phyloP scores from a whole-genome alignment of 805 yeast genomes.

The Wickerhamomyces bovis region DNA sequence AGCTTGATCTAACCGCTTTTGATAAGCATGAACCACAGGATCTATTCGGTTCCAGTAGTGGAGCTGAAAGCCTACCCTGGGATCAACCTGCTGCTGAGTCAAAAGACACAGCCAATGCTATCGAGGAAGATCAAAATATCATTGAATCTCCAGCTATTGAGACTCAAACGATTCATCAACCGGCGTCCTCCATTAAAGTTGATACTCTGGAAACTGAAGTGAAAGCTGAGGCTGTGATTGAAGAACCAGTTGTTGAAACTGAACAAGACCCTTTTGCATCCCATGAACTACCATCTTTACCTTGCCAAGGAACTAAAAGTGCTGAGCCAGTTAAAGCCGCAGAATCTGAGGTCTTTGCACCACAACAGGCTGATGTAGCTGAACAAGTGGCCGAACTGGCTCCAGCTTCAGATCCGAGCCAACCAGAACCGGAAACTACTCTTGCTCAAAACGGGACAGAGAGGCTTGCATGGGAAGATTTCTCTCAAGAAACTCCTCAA shows the following conservation, averaged over 20 bases:
- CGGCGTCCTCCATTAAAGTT: background rate
- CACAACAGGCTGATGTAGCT: background rate
- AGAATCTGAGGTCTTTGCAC: background rate
- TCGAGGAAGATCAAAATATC: background rate
- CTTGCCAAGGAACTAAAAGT: background rate
- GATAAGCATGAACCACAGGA: background rate
- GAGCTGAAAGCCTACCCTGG: background rate
- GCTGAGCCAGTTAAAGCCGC: background rate
- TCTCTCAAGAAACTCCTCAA: background rate
- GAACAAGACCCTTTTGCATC: constrained; percentile 1
- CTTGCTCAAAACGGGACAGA: background rate
- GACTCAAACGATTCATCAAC: background rate
- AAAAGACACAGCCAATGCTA: background rate
- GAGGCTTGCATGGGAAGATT: constrained; percentile 1
- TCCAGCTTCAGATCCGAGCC: background rate
- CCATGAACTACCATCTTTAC: background rate
- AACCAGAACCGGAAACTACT: background rate
- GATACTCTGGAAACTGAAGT: background rate
- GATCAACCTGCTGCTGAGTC: background rate
- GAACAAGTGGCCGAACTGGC: background rate
- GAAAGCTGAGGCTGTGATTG: background rate
- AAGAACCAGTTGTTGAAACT: background rate
- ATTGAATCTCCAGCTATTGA: background rate
- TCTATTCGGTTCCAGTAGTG: constrained; percentile 1
- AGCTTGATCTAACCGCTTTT: background rate